These are phyloP conservation scores for Metarhizium robertsii DNA, from an alignment of 2,329 filamentous ascomycete species.

Conservation along the genomic window DNA sequence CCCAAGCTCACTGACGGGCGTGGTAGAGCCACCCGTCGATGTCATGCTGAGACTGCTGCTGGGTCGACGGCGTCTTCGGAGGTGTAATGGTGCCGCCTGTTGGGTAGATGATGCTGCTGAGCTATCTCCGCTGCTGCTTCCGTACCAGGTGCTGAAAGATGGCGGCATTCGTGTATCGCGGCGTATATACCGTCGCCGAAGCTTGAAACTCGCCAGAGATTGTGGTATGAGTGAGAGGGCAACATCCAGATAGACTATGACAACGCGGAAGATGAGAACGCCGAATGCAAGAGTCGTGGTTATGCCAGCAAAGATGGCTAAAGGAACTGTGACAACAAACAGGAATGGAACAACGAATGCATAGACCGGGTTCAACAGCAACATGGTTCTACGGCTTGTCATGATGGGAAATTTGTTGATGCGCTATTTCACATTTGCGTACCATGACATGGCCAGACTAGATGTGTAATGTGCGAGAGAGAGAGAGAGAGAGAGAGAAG, in stretches of 20 bases:
- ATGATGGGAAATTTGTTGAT: background rate
- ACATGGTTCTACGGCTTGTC: slow-evolving; percentile 28
- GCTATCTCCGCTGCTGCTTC: slow-evolving; percentile 11
- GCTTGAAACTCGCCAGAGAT: slow-evolving; percentile 35
- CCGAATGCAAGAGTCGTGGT: slow-evolving; percentile 54
- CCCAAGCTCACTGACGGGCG: slow-evolving; percentile 24
- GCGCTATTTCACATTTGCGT: background rate
- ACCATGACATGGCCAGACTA: background rate
- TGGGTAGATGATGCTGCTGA: slow-evolving; percentile 4
- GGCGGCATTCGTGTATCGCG: slow-evolving; percentile 1
- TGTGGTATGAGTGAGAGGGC: slow-evolving; percentile 47
- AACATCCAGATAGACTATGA: slow-evolving; percentile 55
- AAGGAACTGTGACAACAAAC: slow-evolving; percentile 51
- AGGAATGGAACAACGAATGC: slow-evolving; percentile 52
- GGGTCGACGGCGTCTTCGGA: slow-evolving; percentile 23
- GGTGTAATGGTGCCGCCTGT: slow-evolving; percentile 8
- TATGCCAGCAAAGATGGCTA: slow-evolving; percentile 52
- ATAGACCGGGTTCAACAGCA: slow-evolving; percentile 44
- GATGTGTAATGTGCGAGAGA: background rate
- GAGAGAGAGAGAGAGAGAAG: background rate
- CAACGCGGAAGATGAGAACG: slow-evolving; percentile 50
- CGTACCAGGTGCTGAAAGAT: slow-evolving; percentile 11
- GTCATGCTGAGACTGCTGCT: slow-evolving; percentile 22
- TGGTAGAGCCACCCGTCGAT: slow-evolving; percentile 22
- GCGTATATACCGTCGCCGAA: slow-evolving; percentile 15